Conservation (phyloP, 371 early-diverging fungal genomes). For the Circinella minor region DNA sequence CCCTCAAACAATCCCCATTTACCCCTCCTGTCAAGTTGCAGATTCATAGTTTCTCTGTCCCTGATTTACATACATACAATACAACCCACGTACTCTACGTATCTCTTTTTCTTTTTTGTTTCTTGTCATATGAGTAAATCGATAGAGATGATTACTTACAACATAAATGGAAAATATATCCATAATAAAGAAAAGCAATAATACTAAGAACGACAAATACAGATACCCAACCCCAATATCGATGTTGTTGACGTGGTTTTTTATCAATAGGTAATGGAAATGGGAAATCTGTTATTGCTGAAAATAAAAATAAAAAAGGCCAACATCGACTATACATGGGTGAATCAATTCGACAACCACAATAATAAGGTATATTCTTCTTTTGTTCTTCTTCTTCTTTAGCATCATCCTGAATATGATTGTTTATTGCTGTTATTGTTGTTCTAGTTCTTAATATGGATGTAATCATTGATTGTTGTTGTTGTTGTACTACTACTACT, state of each 20-base stretch:
- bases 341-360: constrained; percentile 34
- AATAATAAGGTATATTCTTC: constrained; percentile 14
- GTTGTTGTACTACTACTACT: background rate
- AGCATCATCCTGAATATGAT: too few species aligned
- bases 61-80: too few species aligned
- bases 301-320: constrained; percentile 39
- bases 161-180: constrained; percentile 27
- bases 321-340: constrained; percentile 29
- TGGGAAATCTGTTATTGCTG: constrained; percentile 38
- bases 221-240: constrained; percentile 43
- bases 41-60: background rate
- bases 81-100: too few species aligned
- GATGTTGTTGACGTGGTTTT: constrained; percentile 41
- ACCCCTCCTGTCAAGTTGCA: background rate
- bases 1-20: too few species aligned
- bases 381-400: constrained; percentile 1
- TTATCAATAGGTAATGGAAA: constrained; percentile 39
- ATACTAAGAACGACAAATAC: constrained; percentile 29
- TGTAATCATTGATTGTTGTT: background rate
- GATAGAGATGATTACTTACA: constrained; percentile 21
- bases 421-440: background rate
- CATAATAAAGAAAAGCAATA: constrained; percentile 29
- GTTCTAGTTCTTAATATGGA: background rate
- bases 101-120: background rate
- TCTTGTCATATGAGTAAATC: background rate